phyloP scores from a whole-genome alignment of 331 rosid species.

The Malus hybrid region DNA sequence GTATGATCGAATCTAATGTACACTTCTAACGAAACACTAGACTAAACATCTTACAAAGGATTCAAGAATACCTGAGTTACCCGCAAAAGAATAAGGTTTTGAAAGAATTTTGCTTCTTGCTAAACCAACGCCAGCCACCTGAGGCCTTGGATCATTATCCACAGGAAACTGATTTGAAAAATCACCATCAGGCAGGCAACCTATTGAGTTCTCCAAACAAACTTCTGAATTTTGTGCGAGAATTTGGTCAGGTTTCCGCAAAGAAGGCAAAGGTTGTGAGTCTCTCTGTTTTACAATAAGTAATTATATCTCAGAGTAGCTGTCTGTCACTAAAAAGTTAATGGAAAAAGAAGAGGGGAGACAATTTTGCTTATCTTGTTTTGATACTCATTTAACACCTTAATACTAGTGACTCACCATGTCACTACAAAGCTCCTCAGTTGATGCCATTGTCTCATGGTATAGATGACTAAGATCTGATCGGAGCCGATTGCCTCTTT shows the following conservation, averaged over 20 bases:
- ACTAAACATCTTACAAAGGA: neutral
- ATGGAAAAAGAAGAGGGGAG: neutral
- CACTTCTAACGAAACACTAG: neutral
- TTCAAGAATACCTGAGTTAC: conserved; percentile 50
- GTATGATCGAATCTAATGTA: neutral
- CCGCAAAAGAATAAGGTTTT: conserved; percentile 53
- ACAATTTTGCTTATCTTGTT: neutral
- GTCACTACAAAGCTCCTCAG: conserved; percentile 36
- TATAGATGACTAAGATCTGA: conserved; percentile 57
- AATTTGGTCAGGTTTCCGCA: conserved; percentile 37
- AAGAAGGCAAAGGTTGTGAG: conserved; percentile 23
- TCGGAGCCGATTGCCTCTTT: conserved; percentile 70
- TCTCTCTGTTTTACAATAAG: conserved; percentile 42
- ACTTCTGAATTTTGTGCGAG: conserved; percentile 49
- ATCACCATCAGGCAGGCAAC: conserved; percentile 31
- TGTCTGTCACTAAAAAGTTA: neutral
- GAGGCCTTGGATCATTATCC: conserved; percentile 57
- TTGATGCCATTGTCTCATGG: conserved; percentile 45
- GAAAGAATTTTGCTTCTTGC: conserved; percentile 48
- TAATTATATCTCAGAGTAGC: conserved; percentile 13
- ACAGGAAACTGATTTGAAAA: conserved; percentile 52
- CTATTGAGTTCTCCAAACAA: conserved; percentile 35
- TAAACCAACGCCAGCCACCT: conserved; percentile 54
- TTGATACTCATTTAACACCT: neutral
- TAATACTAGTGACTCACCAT: conserved; percentile 14